phyloP scores from a whole-genome alignment of 2,329 filamentous ascomycete genomes.

The Ophiosphaerella herpotricha region DNA sequence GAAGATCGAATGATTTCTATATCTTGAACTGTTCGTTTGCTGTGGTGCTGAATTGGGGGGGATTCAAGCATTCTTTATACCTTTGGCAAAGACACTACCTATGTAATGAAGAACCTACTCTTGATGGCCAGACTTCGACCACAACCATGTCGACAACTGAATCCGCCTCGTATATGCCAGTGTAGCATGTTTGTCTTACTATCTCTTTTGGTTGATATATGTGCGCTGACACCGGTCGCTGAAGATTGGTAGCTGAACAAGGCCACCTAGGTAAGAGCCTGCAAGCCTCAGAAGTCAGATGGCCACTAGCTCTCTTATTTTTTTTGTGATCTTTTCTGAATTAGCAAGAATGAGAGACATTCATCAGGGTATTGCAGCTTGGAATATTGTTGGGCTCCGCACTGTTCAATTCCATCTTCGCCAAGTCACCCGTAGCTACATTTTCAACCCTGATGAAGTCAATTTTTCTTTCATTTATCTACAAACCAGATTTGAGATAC shows the following conservation, averaged over 20 bases:
- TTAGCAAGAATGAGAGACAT: too few relatives aligned
- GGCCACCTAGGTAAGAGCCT: background rate
- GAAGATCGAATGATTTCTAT: background rate
- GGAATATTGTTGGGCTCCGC: too few relatives aligned
- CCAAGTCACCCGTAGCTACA: too few relatives aligned
- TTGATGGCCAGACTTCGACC: background rate
- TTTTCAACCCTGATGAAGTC: too few relatives aligned
- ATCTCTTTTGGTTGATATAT: background rate
- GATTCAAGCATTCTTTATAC: background rate
- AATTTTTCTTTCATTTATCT: too few relatives aligned
- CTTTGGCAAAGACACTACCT: background rate
- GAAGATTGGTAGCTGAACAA: background rate
- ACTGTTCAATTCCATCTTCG: too few relatives aligned
- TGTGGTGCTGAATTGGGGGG: background rate
- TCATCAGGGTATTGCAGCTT: too few relatives aligned
- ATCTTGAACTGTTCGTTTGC: background rate
- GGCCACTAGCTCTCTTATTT: background rate
- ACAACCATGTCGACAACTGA: background rate
- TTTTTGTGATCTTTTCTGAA: too few relatives aligned
- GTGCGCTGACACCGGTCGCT: background rate
- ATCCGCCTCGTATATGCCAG: background rate
- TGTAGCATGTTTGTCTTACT: background rate
- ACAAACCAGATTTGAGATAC: too few relatives aligned
- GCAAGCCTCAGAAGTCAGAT: background rate
- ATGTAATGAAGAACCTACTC: too few relatives aligned